Base-by-base conservation (phyloP, 352 stramenopile species). In the Pythium rhizo-oryzae region DNA sequence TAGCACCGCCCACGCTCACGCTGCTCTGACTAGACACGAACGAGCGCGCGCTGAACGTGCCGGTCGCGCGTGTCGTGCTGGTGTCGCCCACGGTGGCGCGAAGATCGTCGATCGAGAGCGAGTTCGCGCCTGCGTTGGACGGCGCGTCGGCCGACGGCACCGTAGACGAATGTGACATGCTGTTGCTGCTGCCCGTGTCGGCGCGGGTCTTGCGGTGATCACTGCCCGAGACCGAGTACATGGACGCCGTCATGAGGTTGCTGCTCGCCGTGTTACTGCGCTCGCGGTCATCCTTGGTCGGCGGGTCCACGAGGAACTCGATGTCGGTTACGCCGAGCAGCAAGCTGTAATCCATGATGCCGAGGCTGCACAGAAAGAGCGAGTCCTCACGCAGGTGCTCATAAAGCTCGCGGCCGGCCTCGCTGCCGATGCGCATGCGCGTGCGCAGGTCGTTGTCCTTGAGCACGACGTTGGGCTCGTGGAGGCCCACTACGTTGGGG, bases 301-400 rank as follows among this genome's bases (percentile, higher is more conserved):
- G 70, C 28, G 86, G 79, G 41, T 94, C 88, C 37, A 94, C 87
- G 7, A 81, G 73, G 62, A 93, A 96, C 65, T 94, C 85, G 35
- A 93, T 90, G 61, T 94, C 85, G 58, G 89, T 84, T 24, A 97
- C 85, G 9, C 90, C 90, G 1, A 97, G 72, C n/a, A 97, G 69
- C 19, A 97, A 64, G 59, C 84, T 95, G 74, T 97, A 97, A 67
- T 97, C 91, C 91, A 97, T 97, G 63, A 97, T 96, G 6, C 89
- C 89, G 1, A 90, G 67, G 11, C 82, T 59, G 52, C 81, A 85
- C 3, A 97, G 65, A 55, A 97, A 96, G 0, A 85, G 49, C 35
- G 84, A 92, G 70, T 97, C 90, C 13, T 89, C 77, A 0, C 79
- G 73, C 44, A 97, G 55, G 35, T 91, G 75, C 28, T 91, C 79